Evolutionary conservation across 2,329 filamentous ascomycete genomes (phyloP), one percentile per base, ranked within the genome.

Genomic region (Aurifilum marmelostoma): DNA sequence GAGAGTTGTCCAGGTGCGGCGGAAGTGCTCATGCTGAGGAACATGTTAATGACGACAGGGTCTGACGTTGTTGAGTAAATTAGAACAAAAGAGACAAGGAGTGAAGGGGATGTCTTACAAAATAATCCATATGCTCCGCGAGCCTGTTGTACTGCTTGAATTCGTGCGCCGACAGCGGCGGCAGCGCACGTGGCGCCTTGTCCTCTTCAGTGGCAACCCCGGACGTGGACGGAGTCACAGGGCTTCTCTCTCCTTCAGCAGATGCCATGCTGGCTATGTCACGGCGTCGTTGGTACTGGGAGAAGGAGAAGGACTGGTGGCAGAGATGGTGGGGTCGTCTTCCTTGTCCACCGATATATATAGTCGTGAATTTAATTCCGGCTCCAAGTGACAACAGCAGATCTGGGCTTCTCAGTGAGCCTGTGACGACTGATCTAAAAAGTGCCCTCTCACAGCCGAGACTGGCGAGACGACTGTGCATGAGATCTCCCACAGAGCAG

Each of bases 41-140:
- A n/a, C 54, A 47, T 14, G 52, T 39, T 61, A 47, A 34, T 43
- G 14, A 39, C 37, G 18, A 21, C 52, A 32, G 18, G 32, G 18
- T 62, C 34, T 24, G 7, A 14, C n/a, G n/a, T n/a, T n/a, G n/a
- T n/a, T n/a, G n/a, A n/a, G n/a, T 59, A 47, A 21, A 16, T 0
- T 21, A 16, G 41, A 47, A 6, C 18, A 5, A 6, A 47, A 11
- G 43, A 60, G 43, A 56, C 14, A 14, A 59, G 34, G 39, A 61
- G 58, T 47, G 59, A 39, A 8, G 71, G 75, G 71, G 27, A 63
- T 5, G 12, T 80, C 85, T 75, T 82, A 91, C 89, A 80, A 90
- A 94, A 71, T 86, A 81, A 59, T 94, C 86, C 92, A 94, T 94
- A 72, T 87, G 85, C 68, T 91, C 91, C 0, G 91, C 89, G 75